Evolutionary conservation across 2,329 filamentous ascomycete genomes (phyloP), one percentile per base, ranked within the genome.

Genomic region (Albifimbria verrucaria): DNA sequence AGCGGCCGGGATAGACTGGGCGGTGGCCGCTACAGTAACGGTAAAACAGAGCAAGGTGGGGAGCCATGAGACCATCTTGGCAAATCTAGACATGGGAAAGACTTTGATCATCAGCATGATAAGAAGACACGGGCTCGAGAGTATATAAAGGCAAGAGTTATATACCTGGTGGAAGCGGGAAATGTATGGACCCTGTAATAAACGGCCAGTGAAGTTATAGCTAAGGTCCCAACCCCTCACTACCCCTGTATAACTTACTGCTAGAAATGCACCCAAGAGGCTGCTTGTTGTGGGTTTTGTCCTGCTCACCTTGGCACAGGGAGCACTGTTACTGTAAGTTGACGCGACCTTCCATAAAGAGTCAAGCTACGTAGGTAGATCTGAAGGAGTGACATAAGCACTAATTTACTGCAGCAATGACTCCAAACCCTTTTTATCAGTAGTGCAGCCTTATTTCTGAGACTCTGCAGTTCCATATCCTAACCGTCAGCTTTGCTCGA

Each of bases 1-100:
- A 43, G 75, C 75, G 11, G 69, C 61, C 4, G 66, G 63, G 25
- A 75, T 69, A 43, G 61, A 7, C 46, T 48, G 46, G n/a, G 25
- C 25, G 25, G 46, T 18, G 24, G 25, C 44, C 44, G 7, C 46
- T 17, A 36, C 46, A 24, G 25, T 17, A 48, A 36, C 46, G 25
- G 46, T 15, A 18, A 48, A 21, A 17, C 7, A 36, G 46, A 48
- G 26, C 46, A 48, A 21, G 23, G 21, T 26, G 25, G 4, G 26
- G 9, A 48, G 46, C 9, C 45, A 28, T 11, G 45, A 25, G 24
- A 21, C 46, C 46, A 48, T 48, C 10, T 48, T 48, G 24, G 20
- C 26, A 18, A 36, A n/a, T 48, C 6, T 18, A 15, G 26, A 36
- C 7, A 32, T 18, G 12, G 24, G 15, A 20, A 48, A 36, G n/a